A percentile compares a stretch with the other conserved stretches of the same genome.
phyloP scores from a whole-genome alignment of 2,329 filamentous ascomycete genomes.

The Leptographium wingfieldii region DNA sequence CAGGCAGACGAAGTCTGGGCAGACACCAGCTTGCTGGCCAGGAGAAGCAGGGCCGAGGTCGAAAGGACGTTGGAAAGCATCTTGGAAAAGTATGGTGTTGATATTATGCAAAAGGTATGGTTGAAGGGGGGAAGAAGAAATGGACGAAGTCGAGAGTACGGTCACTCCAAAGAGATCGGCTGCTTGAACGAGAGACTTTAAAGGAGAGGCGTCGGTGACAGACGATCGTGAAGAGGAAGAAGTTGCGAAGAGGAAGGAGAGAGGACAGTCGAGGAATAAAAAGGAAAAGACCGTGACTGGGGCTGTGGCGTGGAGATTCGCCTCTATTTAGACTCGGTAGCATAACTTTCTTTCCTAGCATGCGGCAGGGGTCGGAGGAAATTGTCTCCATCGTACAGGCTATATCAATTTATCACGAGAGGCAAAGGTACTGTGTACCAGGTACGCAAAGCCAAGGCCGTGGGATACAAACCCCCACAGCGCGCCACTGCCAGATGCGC shows the following conservation, averaged over 20 bases:
- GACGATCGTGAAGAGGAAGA: neutral
- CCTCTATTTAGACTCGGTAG: neutral
- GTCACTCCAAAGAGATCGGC: neutral
- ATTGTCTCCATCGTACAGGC: neutral
- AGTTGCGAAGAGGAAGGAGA: neutral
- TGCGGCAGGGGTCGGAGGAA: neutral
- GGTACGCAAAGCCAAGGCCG: neutral
- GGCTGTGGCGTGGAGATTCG: neutral
- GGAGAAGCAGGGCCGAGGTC: conserved; percentile 33
- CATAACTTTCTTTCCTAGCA: neutral
- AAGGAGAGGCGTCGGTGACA: neutral
- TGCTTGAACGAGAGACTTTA: conserved; percentile 3
- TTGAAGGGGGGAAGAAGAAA: neutral
- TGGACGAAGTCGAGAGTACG: neutral
- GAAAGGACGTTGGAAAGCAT: conserved; percentile 36
- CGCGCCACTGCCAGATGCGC: neutral
- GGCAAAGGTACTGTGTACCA: neutral
- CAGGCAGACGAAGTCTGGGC: conserved; percentile 46
- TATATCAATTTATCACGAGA: neutral
- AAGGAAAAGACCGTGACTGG: neutral
- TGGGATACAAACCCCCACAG: neutral
- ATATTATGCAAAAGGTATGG: neutral
- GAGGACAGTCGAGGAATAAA: neutral
- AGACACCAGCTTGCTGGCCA: conserved; percentile 31
- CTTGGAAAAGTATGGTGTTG: conserved; percentile 11